Evolutionary conservation across 2,329 filamentous ascomycete genomes (phyloP), one percentile per base, ranked within the genome.

Genomic region (Hypoxylon sp.): DNA sequence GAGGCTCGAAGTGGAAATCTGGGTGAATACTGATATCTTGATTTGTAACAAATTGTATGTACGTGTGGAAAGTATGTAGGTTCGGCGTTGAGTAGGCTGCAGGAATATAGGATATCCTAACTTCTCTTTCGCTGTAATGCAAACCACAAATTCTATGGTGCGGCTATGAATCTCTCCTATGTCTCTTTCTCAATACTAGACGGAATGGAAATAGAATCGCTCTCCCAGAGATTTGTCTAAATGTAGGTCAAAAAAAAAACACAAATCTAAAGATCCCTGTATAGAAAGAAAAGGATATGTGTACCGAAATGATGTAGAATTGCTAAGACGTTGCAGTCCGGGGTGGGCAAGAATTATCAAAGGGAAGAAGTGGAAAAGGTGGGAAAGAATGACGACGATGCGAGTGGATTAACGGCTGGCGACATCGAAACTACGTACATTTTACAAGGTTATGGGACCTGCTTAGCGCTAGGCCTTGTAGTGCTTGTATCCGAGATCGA

Each of bases 401-500:
- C 59, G 66, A 67, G 62, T 66, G 53, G 66, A 65, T 69, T 63
- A 65, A 69, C 63, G 63, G 59, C 62, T 55, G 48, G 66, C 51
- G 57, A 62, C 66, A 63, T 69, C 66, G 66, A 69, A 51, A 71
- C 66, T 71, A 70, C 68, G 63, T 71, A 66, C 48, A 60, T 59
- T 58, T 58, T 69, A 69, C 59, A 69, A 46, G 65, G 68, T 69
- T 64, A 64, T 59, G 66, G 63, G 63, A 33, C 69, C 63, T 69
- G 37, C 59, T 59, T 69, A 65, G 58, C 57, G 51, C 53, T 59
- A 53, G 42, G 19, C 42, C 33, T 54, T 54, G 46, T 59, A 50
- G 51, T 63, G 57, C 67, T 55, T 66, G 62, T 65, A 67, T 65
- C 66, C 66, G 66, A 71, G 69, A 71, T 71, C 66, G 54, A 69